Evolutionary conservation across 192 early-diverging fungal genomes (phyloP).

Genomic region (Blastocladiella britannica): DNA sequence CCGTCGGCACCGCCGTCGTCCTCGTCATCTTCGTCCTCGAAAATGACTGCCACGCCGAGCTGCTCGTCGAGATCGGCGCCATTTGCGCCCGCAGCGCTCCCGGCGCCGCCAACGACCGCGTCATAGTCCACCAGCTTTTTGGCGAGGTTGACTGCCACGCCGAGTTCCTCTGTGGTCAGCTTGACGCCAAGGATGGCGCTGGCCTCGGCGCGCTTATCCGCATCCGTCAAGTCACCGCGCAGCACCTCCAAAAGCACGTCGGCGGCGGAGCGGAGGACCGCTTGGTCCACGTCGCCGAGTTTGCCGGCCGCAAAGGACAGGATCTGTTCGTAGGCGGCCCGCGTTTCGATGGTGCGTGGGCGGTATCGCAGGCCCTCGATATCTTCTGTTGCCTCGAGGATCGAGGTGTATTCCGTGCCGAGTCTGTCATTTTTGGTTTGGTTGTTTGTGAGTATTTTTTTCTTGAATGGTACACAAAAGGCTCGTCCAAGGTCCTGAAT

Average conservation of each 20-base stretch:
- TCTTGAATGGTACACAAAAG: too few relatives aligned
- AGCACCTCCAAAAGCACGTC: constrained; percentile 64
- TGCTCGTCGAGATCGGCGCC: constrained; percentile 58
- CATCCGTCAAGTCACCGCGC: constrained; percentile 74
- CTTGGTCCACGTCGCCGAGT: constrained; percentile 75
- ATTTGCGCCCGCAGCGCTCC: constrained; percentile 24
- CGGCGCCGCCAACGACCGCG: constrained; percentile 22
- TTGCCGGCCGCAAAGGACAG: constrained; percentile 57
- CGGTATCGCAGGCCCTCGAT: constrained; percentile 65
- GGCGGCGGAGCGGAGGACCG: constrained; percentile 71
- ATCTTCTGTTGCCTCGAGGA: constrained; percentile 71
- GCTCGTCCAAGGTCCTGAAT: neutral
- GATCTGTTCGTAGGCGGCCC: constrained; percentile 68
- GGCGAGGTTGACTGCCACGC: constrained; percentile 70
- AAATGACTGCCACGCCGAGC: constrained; percentile 80
- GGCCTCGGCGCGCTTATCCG: constrained; percentile 68
- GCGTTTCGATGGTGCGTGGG: constrained; percentile 79
- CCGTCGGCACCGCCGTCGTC: constrained; percentile 52
- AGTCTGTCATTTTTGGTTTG: too few relatives aligned
- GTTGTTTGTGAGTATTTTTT: too few relatives aligned
- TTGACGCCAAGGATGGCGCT: constrained; percentile 45
- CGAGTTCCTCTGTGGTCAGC: constrained; percentile 61
- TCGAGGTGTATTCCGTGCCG: constrained; percentile 47
- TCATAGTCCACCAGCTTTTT: constrained; percentile 87
- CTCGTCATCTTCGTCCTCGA: constrained; percentile 87